Conservation (phyloP, 208 protist genomes). For the Spongospora subterranea region DNA sequence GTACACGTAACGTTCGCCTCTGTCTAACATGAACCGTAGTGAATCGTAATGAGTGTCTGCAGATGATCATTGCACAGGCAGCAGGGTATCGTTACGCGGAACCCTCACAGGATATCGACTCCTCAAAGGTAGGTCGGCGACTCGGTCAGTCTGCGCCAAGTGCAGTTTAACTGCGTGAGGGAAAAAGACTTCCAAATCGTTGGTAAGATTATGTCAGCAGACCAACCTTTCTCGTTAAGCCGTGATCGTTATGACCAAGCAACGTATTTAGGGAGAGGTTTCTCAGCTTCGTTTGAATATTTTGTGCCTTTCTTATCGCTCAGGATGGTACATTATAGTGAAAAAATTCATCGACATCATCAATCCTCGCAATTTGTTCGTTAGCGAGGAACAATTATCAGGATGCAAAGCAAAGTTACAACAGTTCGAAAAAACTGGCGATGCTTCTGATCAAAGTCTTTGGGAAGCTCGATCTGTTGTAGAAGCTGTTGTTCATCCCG, state of each 20-base stretch:
- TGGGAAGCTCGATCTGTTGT: not conserved
- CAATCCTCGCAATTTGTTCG: conserved; percentile 1
- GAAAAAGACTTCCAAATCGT: no score
- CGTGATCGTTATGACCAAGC: conserved; percentile 23
- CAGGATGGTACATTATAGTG: conserved; percentile 21
- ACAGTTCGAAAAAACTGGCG: not conserved
- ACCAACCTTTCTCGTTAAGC: not conserved
- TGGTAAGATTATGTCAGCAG: no score
- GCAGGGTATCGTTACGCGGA: no score
- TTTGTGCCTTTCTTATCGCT: not conserved
- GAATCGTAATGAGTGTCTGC: no score
- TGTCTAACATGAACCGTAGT: no score
- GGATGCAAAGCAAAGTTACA: not conserved
- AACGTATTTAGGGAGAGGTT: conserved; percentile 5
- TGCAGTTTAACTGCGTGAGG: not conserved
- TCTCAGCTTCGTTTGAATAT: not conserved
- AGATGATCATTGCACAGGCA: no score
- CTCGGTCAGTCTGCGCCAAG: not conserved
- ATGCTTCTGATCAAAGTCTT: not conserved
- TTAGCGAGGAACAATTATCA: not conserved
- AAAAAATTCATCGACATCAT: conserved; percentile 31
- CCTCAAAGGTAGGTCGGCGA: not conserved
- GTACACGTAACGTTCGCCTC: not conserved
- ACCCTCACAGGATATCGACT: not conserved
- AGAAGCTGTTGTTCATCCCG: conserved; percentile 30